Evolutionary conservation across 345 rosid genomes (phyloP).

Genomic region (Eucalyptus albens): DNA sequence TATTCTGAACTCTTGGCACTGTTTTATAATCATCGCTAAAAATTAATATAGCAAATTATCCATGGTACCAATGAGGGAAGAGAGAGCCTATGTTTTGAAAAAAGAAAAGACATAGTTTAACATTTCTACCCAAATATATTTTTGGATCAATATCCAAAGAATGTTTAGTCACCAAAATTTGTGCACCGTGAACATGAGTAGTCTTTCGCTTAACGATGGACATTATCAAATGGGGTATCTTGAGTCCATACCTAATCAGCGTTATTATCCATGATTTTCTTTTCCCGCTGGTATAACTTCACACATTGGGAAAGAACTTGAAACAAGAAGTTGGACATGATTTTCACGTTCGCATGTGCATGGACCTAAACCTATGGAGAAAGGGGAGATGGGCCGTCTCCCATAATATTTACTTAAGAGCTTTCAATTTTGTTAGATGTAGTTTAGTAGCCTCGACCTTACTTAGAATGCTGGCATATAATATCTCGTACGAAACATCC

Average conservation of each 20-base stretch:
- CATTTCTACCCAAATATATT: too few relatives aligned
- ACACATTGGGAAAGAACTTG: neutral
- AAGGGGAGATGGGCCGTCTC: neutral
- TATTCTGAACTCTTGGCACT: neutral
- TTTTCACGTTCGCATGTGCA: too few relatives aligned
- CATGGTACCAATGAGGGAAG: neutral
- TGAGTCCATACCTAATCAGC: neutral
- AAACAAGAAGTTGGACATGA: neutral
- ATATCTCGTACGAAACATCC: too few relatives aligned
- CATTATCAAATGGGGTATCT: neutral
- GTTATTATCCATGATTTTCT: neutral
- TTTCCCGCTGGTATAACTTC: neutral
- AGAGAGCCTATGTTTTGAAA: neutral
- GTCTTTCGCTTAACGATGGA: neutral
- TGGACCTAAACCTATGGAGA: neutral
- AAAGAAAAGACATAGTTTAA: neutral
- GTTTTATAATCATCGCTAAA: too few relatives aligned
- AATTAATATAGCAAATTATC: neutral
- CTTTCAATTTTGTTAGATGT: too few relatives aligned
- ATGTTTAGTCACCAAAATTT: neutral
- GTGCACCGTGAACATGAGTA: neutral
- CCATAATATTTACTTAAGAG: too few relatives aligned
- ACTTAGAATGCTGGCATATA: too few relatives aligned
- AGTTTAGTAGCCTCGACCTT: too few relatives aligned
- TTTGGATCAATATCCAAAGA: neutral